These are phyloP conservation scores for Wickerhamiella sergipiensis DNA, from an alignment of 805 yeast species.

Conservation along the genomic window DNA sequence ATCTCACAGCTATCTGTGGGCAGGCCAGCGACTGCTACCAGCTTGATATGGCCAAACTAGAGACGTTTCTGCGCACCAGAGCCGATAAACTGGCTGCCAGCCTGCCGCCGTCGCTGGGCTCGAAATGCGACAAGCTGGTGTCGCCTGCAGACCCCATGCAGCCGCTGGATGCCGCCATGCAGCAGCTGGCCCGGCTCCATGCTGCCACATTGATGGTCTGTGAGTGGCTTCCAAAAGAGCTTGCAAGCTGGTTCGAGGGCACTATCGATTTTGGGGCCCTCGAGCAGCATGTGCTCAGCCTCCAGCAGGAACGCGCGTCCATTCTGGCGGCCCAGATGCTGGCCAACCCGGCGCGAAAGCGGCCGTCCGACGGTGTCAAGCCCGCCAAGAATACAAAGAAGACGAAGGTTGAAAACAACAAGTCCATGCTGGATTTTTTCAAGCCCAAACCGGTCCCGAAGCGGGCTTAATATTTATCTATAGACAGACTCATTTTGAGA, in stretches of 20 bases:
- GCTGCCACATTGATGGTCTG: conserved; percentile 17
- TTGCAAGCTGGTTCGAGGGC: conserved; percentile 10
- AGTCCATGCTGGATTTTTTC: conserved; percentile 24
- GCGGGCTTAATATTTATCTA: background rate
- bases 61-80: conserved; percentile 12
- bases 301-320: conserved; percentile 11
- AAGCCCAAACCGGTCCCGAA: conserved; percentile 18
- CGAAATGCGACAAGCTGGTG: conserved; percentile 7
- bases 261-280: conserved; percentile 17
- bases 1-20: conserved; percentile 8
- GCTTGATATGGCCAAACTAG: conserved; percentile 10
- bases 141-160: conserved; percentile 12
- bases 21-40: conserved; percentile 6
- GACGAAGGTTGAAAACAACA: conserved; percentile 16
- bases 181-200: conserved; percentile 5
- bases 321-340: conserved; percentile 7
- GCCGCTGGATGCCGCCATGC: conserved; percentile 12
- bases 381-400: conserved; percentile 6
- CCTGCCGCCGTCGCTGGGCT: conserved; percentile 12
- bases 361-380: background rate
- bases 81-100: conserved; percentile 8
- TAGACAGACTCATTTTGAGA: no score
- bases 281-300: conserved; percentile 10
- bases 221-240: conserved; percentile 15
- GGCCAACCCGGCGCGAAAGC: conserved; percentile 2